phyloP scores from a whole-genome alignment of 148 eudicot genomes.

The Rheum nobile region DNA sequence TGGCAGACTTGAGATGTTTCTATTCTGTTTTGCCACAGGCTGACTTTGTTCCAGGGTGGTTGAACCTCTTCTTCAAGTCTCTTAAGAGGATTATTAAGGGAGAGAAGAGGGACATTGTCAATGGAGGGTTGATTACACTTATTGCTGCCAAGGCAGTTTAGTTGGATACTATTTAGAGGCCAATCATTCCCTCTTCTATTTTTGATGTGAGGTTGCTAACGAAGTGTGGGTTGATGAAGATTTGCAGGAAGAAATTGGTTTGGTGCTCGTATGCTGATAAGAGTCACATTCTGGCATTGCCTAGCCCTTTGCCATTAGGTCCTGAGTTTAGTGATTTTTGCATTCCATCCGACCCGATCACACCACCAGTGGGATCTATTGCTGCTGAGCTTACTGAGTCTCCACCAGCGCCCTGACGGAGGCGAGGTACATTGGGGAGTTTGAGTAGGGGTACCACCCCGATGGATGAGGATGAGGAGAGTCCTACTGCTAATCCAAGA shows the following conservation, averaged over 20 bases:
- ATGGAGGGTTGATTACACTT: background rate
- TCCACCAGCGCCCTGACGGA: no score
- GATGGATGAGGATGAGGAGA: background rate
- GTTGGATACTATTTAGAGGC: background rate
- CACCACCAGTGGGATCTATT: background rate
- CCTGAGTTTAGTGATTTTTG: background rate
- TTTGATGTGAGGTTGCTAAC: no score
- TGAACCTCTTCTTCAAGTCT: background rate
- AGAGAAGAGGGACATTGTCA: background rate
- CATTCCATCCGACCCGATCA: background rate
- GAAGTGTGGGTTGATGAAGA: background rate
- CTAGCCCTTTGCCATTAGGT: background rate
- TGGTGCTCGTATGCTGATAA: background rate
- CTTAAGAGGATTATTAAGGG: background rate
- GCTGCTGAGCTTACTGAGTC: background rate
- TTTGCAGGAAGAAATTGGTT: background rate
- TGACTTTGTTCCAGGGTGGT: background rate
- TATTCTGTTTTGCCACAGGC: background rate
- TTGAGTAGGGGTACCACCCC: background rate
- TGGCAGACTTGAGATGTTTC: background rate
- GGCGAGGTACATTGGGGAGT: background rate
- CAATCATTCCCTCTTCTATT: background rate
- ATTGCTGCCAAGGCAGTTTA: background rate
- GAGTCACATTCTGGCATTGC: background rate
- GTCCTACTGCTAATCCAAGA: background rate